phyloP scores from a whole-genome alignment of 1,284 basidiomycete genomes.

The Rhodotorula mucilaginosa region DNA sequence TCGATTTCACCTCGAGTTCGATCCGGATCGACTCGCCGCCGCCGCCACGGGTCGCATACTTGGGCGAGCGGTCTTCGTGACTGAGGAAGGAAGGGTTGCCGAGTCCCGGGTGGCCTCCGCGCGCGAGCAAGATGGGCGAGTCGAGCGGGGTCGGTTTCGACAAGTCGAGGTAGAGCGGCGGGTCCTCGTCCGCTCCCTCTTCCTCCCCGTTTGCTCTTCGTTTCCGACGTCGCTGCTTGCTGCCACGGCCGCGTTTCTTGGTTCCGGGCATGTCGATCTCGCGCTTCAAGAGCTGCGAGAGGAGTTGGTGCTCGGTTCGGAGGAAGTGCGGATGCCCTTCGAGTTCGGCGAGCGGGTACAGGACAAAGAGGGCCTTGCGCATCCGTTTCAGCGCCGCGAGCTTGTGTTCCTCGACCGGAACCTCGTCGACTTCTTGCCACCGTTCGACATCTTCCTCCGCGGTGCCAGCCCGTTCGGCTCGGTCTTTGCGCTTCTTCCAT shows the following conservation, averaged over 20 bases:
- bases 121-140: conserved; percentile 65
- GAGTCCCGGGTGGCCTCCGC: conserved; percentile 78
- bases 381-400: conserved; percentile 20
- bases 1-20: conserved; percentile 86
- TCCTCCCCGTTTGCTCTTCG: conserved; percentile 37
- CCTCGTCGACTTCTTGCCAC: conserved; percentile 32
- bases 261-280: conserved; percentile 35
- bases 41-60: conserved; percentile 59
- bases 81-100: conserved; percentile 67
- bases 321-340: conserved; percentile 35
- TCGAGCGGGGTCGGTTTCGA: conserved; percentile 53
- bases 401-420: conserved; percentile 16
- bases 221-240: conserved; percentile 48
- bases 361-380: conserved; percentile 39
- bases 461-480: conserved; percentile 26
- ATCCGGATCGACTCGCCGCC: conserved; percentile 79
- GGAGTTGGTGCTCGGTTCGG: conserved; percentile 35
- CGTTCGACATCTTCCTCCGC: conserved; percentile 12
- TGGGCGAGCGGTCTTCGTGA: conserved; percentile 46
- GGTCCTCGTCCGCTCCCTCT: conserved; percentile 51
- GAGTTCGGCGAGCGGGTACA: conserved; percentile 41
- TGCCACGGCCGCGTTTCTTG: conserved; percentile 36
- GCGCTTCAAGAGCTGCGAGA: conserved; percentile 34
- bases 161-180: conserved; percentile 64
- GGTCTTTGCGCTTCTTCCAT: conserved; percentile 37